These are phyloP conservation scores for Entonaema liquescens DNA, from an alignment of 495 filamentous ascomycete genomes.

Conservation along the genomic window DNA sequence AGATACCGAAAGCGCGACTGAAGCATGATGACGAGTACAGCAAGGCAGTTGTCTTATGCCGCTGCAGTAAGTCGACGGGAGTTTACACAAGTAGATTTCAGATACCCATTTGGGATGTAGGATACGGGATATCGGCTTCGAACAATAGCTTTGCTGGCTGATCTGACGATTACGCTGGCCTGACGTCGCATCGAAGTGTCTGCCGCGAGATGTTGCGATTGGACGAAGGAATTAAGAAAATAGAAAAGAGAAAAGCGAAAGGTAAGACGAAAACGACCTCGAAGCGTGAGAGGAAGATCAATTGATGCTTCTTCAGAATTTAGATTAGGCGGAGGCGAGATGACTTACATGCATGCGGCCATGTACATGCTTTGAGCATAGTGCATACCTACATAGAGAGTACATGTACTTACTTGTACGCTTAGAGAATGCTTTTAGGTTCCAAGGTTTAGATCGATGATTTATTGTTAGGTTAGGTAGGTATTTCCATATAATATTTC, in stretches of 20 bases:
- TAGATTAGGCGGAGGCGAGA: slow-evolving; percentile 40
- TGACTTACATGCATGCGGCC: slow-evolving; percentile 29
- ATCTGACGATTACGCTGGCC: slow-evolving; percentile 36
- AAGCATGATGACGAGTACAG: slow-evolving; percentile 23
- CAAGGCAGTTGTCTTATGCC: slow-evolving; percentile 21
- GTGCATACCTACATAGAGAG: too few species aligned
- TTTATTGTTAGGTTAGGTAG: not conserved
- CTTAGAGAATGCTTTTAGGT: too few species aligned
- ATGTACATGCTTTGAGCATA: not conserved
- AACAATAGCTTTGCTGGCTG: slow-evolving; percentile 26
- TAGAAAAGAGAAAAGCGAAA: slow-evolving; percentile 18
- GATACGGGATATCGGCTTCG: slow-evolving; percentile 37
- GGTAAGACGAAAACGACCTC: slow-evolving; percentile 38
- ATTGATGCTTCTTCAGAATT: slow-evolving; percentile 13
- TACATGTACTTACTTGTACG: not conserved
- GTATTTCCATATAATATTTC: not conserved
- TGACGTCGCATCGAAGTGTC: slow-evolving; percentile 36
- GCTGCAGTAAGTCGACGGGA: slow-evolving; percentile 25
- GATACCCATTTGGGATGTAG: slow-evolving; percentile 35
- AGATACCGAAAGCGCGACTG: not conserved
- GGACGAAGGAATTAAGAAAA: slow-evolving; percentile 6
- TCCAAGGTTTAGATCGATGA: not conserved
- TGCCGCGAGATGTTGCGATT: slow-evolving; percentile 35
- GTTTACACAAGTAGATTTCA: slow-evolving; percentile 9
- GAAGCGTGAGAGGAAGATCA: slow-evolving; percentile 33